Conservation (phyloP, 2,329 filamentous ascomycete genomes). For the Alternaria sp. region DNA sequence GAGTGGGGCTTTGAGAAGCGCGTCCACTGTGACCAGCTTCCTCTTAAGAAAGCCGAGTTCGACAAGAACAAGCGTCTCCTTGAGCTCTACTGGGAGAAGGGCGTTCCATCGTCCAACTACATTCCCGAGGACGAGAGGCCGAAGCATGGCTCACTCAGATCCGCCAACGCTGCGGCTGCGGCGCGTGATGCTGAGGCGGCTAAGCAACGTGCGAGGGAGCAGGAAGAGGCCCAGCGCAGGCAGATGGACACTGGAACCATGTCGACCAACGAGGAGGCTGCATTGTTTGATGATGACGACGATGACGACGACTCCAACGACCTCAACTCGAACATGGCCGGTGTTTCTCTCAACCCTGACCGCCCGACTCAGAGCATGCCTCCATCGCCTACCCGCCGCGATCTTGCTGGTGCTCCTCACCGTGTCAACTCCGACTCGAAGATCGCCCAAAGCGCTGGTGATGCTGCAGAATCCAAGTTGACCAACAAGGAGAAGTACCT, state of each 20-base stretch:
- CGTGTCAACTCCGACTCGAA: constrained; percentile 95
- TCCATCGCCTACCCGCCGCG: constrained; percentile 82
- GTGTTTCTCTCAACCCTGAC: constrained; percentile 82
- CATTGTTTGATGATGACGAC: constrained; percentile 94
- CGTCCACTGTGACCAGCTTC: constrained; percentile 97
- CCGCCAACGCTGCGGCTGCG: constrained; percentile 76
- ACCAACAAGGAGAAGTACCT: constrained; percentile 97
- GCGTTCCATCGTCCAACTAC: constrained; percentile 92
- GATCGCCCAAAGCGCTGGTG: constrained; percentile 70
- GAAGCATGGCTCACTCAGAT: constrained; percentile 76
- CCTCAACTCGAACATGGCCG: constrained; percentile 87
- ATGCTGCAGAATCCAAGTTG: constrained; percentile 78
- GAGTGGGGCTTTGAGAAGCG: constrained; percentile 99
- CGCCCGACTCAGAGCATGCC: constrained; percentile 95
- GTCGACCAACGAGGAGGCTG: constrained; percentile 89
- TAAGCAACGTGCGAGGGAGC: constrained; percentile 80
- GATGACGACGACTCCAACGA: constrained; percentile 80
- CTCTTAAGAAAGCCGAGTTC: constrained; percentile 98
- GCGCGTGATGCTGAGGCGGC: constrained; percentile 82
- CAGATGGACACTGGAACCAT: constrained; percentile 95
- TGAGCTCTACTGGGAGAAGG: constrained; percentile 99
- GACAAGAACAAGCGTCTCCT: constrained; percentile 93
- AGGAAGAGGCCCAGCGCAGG: constrained; percentile 88
- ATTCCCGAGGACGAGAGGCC: constrained; percentile 96
- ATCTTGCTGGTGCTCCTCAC: constrained; percentile 73